Evolutionary conservation across 768 basidiomycete species (phyloP), one percentile per base, ranked within the genome.

Genomic region (Leccinum rimulosum): DNA sequence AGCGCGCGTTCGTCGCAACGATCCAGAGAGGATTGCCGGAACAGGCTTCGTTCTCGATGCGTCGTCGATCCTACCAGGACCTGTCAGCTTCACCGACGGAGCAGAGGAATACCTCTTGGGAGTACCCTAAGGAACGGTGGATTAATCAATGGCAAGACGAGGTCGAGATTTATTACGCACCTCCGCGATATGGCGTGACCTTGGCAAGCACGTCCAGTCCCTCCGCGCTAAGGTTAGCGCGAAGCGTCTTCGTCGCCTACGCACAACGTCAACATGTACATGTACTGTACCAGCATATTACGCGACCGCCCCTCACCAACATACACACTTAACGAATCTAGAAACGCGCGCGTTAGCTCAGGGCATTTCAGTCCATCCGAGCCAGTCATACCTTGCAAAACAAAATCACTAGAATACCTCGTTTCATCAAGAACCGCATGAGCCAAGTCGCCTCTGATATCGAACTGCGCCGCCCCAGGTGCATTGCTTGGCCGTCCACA

Each of bases 31-130:
- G 77, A 61, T 84, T 80, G 3, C 93, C 92, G 2, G 86, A 84
- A 68, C 95, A 96, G 6, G 94, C 93, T 66, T 95, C 89, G 49
- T 83, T 78, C 70, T 96, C 93, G 52, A 95, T 95, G 60, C 76
- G 80, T 27, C 93, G 84, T 28, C 93, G 85, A 66, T 94, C 93
- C 87, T 91, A 25, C 1, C 38, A n/a, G 38, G 15, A 50, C 52
- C 14, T 43, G 31, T 60, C 54, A 57, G 55, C 19, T 55, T 6
- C 33, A 35, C 33, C 35, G 40, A 56, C 19, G 15, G 50, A 43
- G 9, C 40, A 30, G 22, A 6, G 19, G 47, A 67, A 40, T 52
- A 89, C 90, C 73, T 88, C 80, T 58, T 81, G 84, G 31, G 86
- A 87, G 73, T 93, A 93, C 2, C 92, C 88, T 88, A 59, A 17